A percentile compares a stretch with the other conserved stretches of the same genome.
Evolutionary conservation across 805 yeast species (phyloP).

Genomic region (Isabelozyma gotoi): DNA sequence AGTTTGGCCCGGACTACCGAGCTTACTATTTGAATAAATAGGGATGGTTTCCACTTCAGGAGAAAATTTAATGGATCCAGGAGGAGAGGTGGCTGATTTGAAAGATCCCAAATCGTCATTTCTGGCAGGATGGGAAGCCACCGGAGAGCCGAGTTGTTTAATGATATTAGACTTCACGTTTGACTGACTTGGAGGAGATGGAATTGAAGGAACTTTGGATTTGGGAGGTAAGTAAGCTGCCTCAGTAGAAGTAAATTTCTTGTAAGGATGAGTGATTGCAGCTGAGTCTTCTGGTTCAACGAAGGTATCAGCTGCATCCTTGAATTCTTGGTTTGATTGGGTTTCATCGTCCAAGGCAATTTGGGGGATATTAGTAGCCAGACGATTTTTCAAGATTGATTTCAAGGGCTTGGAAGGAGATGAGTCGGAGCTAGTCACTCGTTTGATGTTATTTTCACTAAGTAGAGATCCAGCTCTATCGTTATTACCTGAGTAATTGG

Average conservation of each 20-base stretch:
- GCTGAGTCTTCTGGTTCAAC: neutral
- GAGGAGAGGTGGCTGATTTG: slow-evolving; percentile 18
- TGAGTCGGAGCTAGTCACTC: slow-evolving; percentile 5
- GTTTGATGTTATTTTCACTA: neutral
- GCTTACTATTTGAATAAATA: slow-evolving; percentile 9
- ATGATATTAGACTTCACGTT: neutral
- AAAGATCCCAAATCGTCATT: slow-evolving; percentile 11
- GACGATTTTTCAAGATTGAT: slow-evolving; percentile 33
- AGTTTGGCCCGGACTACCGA: neutral
- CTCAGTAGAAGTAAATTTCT: slow-evolving; percentile 2
- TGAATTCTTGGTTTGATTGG: slow-evolving; percentile 6
- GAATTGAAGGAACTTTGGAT: slow-evolving; percentile 5
- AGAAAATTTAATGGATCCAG: slow-evolving; percentile 35
- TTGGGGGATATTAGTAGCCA: slow-evolving; percentile 4
- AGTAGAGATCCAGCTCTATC: neutral
- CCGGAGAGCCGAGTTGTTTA: slow-evolving; percentile 1
- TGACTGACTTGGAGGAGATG: slow-evolving; percentile 2
- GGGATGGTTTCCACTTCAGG: slow-evolving; percentile 40
- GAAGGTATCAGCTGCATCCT: slow-evolving; percentile 5
- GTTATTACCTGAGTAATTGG: neutral
- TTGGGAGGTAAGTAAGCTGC: slow-evolving; percentile 5
- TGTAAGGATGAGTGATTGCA: slow-evolving; percentile 18
- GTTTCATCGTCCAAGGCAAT: neutral
- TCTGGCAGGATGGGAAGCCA: slow-evolving; percentile 6
- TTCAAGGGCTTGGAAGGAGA: slow-evolving; percentile 28